Evolutionary conservation across 2,329 filamentous ascomycete genomes (phyloP), one percentile per base, ranked within the genome.

Genomic region (Aplosporella prunicola): DNA sequence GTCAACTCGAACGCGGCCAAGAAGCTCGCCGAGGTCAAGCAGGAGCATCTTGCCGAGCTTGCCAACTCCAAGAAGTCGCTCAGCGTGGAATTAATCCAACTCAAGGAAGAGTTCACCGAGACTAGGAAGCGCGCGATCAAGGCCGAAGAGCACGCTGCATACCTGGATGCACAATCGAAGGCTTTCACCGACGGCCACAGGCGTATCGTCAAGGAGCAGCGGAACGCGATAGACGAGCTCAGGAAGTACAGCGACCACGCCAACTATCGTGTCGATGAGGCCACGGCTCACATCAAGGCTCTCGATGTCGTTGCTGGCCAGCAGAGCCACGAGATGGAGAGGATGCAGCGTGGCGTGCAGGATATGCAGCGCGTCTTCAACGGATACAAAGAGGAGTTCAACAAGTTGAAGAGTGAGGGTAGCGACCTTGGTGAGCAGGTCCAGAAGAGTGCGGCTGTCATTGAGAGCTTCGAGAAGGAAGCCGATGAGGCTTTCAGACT

Each of bases 91-190:
- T 14, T 32, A 11, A 33, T 30, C 5, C 31, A 39, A 20, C 23
- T 39, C 17, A 29, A 30, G 16, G 36, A 39, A 5, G 36, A 39
- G 17, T 30, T 39, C 8, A 30, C 26, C 22, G 28, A 39, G 29
- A 30, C 36, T 20, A 29, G 32, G 17, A 30, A 39, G 13, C 36
- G 33, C 15, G n/a, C 30, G 23, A 9, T 15, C 29, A 24, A 33
- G 29, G 29, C 29, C 32, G 17, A 39, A 39, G 36, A 39, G 33
- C 23, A 32, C 32, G 15, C n/a, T n/a, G n/a, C n/a, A n/a, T 30
- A 39, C 28, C 17, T 39, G 14, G 36, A 39, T 20, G 33, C 17
- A 24, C 36, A 30, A 24, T 32, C 25, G 29, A 39, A 39, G 28
- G 29, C 36, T 20, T 32, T 25, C 24, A 24, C 32, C 24, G 16